Conservation (phyloP, 2,329 filamentous ascomycete genomes). For the Phoma sp. region DNA sequence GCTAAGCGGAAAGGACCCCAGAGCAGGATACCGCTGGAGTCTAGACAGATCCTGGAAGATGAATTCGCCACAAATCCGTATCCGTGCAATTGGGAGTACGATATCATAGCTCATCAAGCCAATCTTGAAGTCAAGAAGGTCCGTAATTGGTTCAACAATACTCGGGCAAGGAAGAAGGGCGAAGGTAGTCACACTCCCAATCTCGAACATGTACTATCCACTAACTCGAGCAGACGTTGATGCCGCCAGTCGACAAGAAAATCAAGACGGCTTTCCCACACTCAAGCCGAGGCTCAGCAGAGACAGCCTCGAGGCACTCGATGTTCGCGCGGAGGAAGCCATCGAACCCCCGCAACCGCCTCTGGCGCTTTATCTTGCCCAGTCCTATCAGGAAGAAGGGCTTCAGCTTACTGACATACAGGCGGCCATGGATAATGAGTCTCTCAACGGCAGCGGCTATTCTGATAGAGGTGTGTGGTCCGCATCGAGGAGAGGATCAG, state of each 20-base stretch:
- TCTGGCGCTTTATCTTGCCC: conserved; percentile 42
- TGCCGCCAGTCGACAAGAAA: not conserved
- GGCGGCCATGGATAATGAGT: conserved; percentile 36
- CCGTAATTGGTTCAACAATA: conserved; percentile 47
- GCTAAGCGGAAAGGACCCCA: conserved; percentile 42
- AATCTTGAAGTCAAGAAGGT: conserved; percentile 46
- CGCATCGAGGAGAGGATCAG: conserved; percentile 31
- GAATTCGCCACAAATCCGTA: conserved; percentile 45
- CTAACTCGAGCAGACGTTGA: conserved; percentile 20
- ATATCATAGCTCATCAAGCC: conserved; percentile 46
- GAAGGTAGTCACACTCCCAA: conserved; percentile 22
- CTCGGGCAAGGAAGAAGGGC: conserved; percentile 40
- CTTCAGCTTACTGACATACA: conserved; percentile 35
- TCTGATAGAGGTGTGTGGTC: conserved; percentile 34
- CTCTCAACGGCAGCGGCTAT: conserved; percentile 28
- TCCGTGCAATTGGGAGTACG: conserved; percentile 44
- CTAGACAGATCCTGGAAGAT: conserved; percentile 43
- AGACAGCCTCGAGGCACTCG: conserved; percentile 40
- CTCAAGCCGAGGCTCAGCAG: conserved; percentile 35
- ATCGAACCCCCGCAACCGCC: conserved; percentile 38
- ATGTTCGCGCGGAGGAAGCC: conserved; percentile 27
- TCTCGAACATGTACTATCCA: not conserved
- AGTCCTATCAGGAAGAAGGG: conserved; percentile 44
- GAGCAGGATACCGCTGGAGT: conserved; percentile 39
- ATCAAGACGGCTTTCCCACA: conserved; percentile 11